Base-by-base conservation (phyloP, 2,329 filamentous ascomycete genomes). In the Colletotrichum sp. region DNA sequence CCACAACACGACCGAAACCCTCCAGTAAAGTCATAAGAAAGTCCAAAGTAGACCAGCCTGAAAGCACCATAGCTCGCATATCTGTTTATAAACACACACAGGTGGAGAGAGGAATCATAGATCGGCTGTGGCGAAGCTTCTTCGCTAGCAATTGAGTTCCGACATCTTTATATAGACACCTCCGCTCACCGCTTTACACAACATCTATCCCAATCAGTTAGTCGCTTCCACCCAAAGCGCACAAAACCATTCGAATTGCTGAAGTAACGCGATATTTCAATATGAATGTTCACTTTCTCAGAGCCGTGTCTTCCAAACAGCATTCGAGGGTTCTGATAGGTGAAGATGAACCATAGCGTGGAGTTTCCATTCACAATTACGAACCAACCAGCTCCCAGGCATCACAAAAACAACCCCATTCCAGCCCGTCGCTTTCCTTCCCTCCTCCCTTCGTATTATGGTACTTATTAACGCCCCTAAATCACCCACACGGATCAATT, bases 1-100 rank as follows among this genome's bases (percentile, higher is more conserved):
- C 1, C 0, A n/a, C 9, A 12, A 6, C 18, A 3, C 18, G 0
- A n/a, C 39, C 5, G 18, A 1, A n/a, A n/a, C 0, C 0, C 39
- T n/a, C 39, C 18, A 6, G 39, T 0, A 12, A n/a, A 44, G 5
- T 10, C 0, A 12, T 2, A 12, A 44, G 1, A n/a, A n/a, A n/a
- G n/a, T n/a, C n/a, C n/a, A n/a, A n/a, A n/a, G n/a, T n/a, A n/a
- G 9, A 44, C 18, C 18, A 12, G 18, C 9, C 9, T n/a, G 18
- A n/a, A 12, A 44, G 18, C 9, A 12, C 18, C 39, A 0, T 6
- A 12, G 18, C 18, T 44, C 39, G 9, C 3, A n/a, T n/a, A 4
- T 12, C 39, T 44, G 5, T 0, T 44, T 12, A 2, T 6, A 0
- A 44, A 12, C 39, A 44, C 1, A 44, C 9, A n/a, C 18, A 26